These are phyloP conservation scores for Populus tremula DNA, from an alignment of 345 rosid species.

Conservation along the genomic window DNA sequence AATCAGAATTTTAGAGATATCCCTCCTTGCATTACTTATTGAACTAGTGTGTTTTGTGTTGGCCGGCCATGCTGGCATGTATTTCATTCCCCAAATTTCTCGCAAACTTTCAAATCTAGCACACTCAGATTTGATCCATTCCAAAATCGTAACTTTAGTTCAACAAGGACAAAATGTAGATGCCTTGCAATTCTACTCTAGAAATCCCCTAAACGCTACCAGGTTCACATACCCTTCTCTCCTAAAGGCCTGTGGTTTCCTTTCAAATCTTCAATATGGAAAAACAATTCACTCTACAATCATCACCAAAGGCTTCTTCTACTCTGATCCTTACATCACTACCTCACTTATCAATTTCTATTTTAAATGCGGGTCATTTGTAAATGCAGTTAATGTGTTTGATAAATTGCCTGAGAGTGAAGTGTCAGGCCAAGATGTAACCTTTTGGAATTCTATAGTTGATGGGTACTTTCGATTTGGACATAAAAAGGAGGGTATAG, in stretches of 20 bases:
- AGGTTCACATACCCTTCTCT: constrained; percentile 57
- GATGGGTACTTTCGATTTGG: constrained; percentile 58
- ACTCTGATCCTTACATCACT: constrained; percentile 47
- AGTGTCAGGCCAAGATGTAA: constrained; percentile 38
- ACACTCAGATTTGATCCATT: constrained; percentile 15
- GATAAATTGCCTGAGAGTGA: constrained; percentile 44
- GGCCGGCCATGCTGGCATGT: constrained; percentile 21
- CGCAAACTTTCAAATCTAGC: constrained; percentile 32
- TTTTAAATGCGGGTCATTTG: constrained; percentile 58
- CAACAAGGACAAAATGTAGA: constrained; percentile 38
- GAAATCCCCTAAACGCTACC: constrained; percentile 33
- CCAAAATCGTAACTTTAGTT: constrained; percentile 44
- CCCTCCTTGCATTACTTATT: not conserved
- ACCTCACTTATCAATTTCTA: constrained; percentile 67
- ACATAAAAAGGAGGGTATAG: constrained; percentile 38
- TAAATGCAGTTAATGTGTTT: constrained; percentile 61
- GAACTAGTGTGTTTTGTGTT: not conserved
- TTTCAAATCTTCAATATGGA: constrained; percentile 17
- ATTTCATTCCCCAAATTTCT: constrained; percentile 10
- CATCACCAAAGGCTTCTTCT: constrained; percentile 38
- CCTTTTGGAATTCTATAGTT: constrained; percentile 68
- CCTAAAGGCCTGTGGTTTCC: constrained; percentile 19
- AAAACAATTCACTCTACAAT: constrained; percentile 54
- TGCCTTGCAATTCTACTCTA: constrained; percentile 51
- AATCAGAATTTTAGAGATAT: not conserved